A percentile compares a stretch with the other conserved stretches of the same genome.
Evolutionary conservation across 352 stramenopile species (phyloP).

Genomic region (Nannochloropsis limnetica): DNA sequence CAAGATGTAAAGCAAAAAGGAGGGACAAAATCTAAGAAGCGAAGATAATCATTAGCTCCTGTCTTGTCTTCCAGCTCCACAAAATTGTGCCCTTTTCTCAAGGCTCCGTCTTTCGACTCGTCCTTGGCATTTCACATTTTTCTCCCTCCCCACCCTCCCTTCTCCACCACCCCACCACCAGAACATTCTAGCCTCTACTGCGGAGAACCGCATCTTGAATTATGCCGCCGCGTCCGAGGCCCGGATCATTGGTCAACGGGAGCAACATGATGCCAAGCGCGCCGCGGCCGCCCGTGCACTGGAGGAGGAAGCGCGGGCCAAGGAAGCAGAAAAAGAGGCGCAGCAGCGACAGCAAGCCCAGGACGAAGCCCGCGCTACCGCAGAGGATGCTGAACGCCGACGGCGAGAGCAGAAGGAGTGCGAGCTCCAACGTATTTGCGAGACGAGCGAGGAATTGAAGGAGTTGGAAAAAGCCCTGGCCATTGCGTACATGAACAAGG

Average conservation of each 20-base stretch:
- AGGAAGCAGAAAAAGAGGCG: background rate
- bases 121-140: background rate
- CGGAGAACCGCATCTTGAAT: background rate
- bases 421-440: constrained; percentile 5
- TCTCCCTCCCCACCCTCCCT: background rate
- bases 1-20: background rate
- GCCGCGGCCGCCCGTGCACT: background rate
- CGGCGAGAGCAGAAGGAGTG: background rate
- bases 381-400: background rate
- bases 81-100: background rate
- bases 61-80: background rate
- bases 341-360: background rate
- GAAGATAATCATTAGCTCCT: background rate
- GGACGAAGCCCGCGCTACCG: background rate
- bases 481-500: constrained; percentile 31
- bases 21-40: background rate
- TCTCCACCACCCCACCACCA: background rate
- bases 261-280: background rate
- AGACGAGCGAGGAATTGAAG: constrained; percentile 15
- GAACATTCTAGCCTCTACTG: background rate
- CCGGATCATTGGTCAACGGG: background rate
- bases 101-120: too few species aligned
- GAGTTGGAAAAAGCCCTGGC: background rate
- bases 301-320: background rate
- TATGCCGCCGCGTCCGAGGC: background rate